Evolutionary conservation across 2,329 filamentous ascomycete species (phyloP).

Genomic region (Ophiognomonia clavigignenti-juglandacearum): DNA sequence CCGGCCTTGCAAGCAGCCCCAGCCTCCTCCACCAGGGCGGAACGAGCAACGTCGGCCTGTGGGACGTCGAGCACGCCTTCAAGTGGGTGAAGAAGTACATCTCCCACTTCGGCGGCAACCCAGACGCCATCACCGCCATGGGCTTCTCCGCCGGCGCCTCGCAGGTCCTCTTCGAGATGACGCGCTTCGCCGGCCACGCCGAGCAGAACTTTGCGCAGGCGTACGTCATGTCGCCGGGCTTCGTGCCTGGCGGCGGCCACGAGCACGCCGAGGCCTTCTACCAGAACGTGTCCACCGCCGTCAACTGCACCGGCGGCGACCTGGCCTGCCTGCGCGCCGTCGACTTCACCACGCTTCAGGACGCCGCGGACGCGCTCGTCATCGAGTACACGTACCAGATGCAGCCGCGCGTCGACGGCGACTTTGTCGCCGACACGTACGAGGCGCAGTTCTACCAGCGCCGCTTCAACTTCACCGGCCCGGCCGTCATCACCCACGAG

Average conservation of each 20-base stretch:
- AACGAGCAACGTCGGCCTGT: constrained; percentile 34
- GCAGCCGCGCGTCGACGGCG: constrained; percentile 31
- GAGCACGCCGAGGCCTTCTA: constrained; percentile 24
- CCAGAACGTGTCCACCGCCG: constrained; percentile 10
- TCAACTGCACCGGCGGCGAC: constrained; percentile 24
- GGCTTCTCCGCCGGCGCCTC: constrained; percentile 41
- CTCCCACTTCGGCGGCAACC: constrained; percentile 33
- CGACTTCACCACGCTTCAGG: constrained; percentile 18
- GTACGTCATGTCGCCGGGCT: constrained; percentile 29
- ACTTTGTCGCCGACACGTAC: constrained; percentile 30
- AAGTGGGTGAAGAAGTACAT: constrained; percentile 40
- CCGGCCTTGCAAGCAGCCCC: constrained; percentile 34
- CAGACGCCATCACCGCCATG: constrained; percentile 34
- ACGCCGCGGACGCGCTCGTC: constrained; percentile 22
- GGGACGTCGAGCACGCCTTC: constrained; percentile 32
- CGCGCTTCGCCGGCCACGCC: constrained; percentile 34
- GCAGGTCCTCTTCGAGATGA: constrained; percentile 44
- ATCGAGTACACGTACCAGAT: constrained; percentile 27
- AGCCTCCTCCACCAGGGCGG: constrained; percentile 30
- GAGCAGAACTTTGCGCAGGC: constrained; percentile 37
- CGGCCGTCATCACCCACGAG: constrained; percentile 30
- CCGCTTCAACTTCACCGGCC: constrained; percentile 30
- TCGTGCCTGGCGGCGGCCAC: constrained; percentile 31
- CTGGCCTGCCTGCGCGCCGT: constrained; percentile 26
- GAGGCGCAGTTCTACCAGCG: constrained; percentile 31